Conservation (phyloP, 2,329 filamentous ascomycete genomes). For the Aureobasidium sp. region DNA sequence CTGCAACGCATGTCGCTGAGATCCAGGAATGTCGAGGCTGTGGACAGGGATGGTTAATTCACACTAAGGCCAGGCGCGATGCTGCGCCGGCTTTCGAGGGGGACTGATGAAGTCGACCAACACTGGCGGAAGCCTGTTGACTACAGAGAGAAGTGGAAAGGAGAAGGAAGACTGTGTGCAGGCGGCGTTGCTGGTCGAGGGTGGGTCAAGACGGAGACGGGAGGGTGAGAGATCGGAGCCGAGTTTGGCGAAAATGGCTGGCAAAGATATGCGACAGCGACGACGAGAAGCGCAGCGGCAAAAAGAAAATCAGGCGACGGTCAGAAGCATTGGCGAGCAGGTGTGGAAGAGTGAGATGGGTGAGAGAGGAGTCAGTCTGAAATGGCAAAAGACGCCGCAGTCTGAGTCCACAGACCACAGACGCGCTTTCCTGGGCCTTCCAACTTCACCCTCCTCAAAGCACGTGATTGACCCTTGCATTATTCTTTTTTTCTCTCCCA, state of each 20-base stretch:
- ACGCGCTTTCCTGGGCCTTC: background rate
- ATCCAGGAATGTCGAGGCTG: constrained; percentile 12
- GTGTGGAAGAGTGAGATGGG: background rate
- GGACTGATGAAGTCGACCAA: background rate
- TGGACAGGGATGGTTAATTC: constrained; percentile 2
- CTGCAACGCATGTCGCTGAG: constrained; percentile 13
- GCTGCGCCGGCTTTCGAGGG: background rate
- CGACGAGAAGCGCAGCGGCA: constrained; percentile 1
- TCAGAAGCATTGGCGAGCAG: constrained; percentile 9
- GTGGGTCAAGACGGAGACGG: constrained; percentile 5
- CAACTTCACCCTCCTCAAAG: constrained; percentile 2
- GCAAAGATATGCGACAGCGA: background rate
- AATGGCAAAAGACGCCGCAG: background rate
- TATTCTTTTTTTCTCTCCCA: background rate
- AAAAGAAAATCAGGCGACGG: constrained; percentile 1
- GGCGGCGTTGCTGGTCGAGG: background rate
- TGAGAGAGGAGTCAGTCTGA: constrained; percentile 9
- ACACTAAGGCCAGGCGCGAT: background rate
- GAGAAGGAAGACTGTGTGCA: background rate
- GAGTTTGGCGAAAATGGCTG: background rate
- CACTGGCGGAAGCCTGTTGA: background rate
- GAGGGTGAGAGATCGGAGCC: background rate
- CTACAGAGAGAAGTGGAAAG: background rate
- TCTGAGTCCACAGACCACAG: background rate
- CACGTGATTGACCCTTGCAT: constrained; percentile 11